Evolutionary conservation across 2,329 filamentous ascomycete genomes (phyloP).

Genomic region (Colletotrichum sp.): DNA sequence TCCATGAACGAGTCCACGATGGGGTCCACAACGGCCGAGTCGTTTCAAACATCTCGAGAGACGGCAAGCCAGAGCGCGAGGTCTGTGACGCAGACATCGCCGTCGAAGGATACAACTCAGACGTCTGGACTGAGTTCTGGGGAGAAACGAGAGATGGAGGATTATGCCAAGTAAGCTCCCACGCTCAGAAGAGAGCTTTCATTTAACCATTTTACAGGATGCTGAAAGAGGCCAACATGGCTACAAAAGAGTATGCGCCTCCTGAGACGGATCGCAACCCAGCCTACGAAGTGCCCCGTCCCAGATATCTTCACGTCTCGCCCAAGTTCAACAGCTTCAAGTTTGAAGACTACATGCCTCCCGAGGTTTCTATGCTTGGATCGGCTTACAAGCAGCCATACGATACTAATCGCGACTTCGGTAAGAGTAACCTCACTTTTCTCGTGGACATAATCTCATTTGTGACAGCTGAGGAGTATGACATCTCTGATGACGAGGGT

Average conservation of each 20-base stretch:
- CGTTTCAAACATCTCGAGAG: not conserved
- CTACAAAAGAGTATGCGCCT: constrained; percentile 4
- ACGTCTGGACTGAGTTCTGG: not conserved
- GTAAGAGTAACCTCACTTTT: not conserved
- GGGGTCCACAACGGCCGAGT: not conserved
- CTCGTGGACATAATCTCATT: not conserved
- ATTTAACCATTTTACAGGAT: not conserved
- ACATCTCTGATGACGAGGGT: constrained; percentile 46
- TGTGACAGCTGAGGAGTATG: constrained; percentile 19
- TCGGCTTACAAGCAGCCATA: not conserved
- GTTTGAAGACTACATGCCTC: constrained; percentile 1
- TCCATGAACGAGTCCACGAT: not conserved
- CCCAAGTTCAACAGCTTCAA: constrained; percentile 7
- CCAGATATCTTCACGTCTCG: constrained; percentile 18
- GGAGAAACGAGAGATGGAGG: not conserved
- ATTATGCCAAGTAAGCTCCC: not conserved
- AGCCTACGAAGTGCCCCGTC: constrained; percentile 18
- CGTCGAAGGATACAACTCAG: not conserved
- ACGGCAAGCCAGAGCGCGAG: not conserved
- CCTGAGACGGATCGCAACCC: not conserved
- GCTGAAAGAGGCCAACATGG: constrained; percentile 5
- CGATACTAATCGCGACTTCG: constrained; percentile 1
- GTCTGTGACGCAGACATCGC: not conserved
- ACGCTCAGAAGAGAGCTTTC: not conserved
- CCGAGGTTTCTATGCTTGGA: not conserved